These are phyloP conservation scores for Colletotrichum echinochloae DNA, from an alignment of 2,329 filamentous ascomycete genomes.

Conservation along the genomic window DNA sequence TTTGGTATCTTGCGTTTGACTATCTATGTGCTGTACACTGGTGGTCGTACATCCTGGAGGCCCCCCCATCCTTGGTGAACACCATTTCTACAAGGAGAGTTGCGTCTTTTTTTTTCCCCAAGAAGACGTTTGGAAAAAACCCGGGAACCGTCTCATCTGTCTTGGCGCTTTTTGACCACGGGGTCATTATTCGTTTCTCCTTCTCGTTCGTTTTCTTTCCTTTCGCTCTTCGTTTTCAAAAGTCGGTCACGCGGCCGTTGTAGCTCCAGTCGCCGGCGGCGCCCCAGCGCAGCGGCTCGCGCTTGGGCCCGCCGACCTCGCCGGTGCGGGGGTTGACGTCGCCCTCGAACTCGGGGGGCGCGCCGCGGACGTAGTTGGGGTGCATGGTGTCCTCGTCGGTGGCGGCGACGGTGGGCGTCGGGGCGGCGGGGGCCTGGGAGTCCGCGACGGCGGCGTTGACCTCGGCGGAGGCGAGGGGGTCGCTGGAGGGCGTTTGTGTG, in stretches of 20 bases:
- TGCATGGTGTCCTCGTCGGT: conserved; percentile 63
- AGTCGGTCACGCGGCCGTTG: conserved; percentile 95
- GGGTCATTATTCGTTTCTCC: too few species aligned
- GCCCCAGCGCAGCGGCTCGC: conserved; percentile 93
- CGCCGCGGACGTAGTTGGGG: conserved; percentile 78
- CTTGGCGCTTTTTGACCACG: too few species aligned
- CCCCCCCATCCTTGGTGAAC: too few species aligned
- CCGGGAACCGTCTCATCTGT: too few species aligned
- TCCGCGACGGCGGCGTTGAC: conserved; percentile 39
- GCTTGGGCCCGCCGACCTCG: conserved; percentile 96
- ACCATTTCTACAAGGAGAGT: too few species aligned
- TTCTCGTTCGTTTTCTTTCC: too few species aligned
- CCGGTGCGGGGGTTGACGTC: conserved; percentile 94
- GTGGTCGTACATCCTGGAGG: conserved; percentile 3
- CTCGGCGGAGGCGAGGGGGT: conserved; percentile 24
- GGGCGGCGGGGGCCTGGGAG: conserved; percentile 32
- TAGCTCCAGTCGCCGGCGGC: conserved; percentile 85
- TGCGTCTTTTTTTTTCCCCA: too few species aligned
- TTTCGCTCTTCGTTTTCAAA: conserved; percentile 56
- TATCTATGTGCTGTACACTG: conserved; percentile 11
- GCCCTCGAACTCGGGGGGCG: conserved; percentile 91
- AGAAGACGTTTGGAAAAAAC: too few species aligned
- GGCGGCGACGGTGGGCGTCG: conserved; percentile 42
- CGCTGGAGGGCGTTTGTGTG: conserved; percentile 39
- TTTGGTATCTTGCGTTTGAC: conserved; percentile 24